phyloP scores from a whole-genome alignment of 73 alveolate genomes.

The Paramecium caudatum region DNA sequence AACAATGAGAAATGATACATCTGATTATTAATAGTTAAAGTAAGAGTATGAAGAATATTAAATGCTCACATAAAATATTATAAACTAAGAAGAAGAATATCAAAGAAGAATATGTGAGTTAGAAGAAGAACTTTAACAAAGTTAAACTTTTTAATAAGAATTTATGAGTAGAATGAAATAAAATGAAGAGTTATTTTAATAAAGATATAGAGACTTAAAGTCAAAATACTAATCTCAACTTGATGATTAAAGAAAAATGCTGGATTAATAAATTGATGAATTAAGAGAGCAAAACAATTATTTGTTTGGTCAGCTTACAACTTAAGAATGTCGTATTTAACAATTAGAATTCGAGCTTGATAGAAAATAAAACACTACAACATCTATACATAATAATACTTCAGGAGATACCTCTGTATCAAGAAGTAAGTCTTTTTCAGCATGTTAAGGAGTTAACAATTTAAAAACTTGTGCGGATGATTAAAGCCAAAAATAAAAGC shows the following conservation, averaged over 20 bases:
- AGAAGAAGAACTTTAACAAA: constrained; percentile 55
- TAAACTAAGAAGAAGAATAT: constrained; percentile 56
- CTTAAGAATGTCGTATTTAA: background rate
- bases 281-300: constrained; percentile 56
- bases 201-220: constrained; percentile 61
- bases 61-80: constrained; percentile 10
- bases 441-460: constrained; percentile 1
- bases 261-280: constrained; percentile 63
- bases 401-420: background rate
- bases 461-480: background rate
- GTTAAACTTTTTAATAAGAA: constrained; percentile 17
- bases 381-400: constrained; percentile 6
- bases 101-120: constrained; percentile 63
- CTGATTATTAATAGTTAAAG: constrained; percentile 41
- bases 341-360: constrained; percentile 24
- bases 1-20: constrained; percentile 45
- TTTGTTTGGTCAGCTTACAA: constrained; percentile 2
- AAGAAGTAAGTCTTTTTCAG: constrained; percentile 49
- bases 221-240: constrained; percentile 35
- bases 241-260: constrained; percentile 27
- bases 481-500: background rate
- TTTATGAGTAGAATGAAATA: constrained; percentile 44
- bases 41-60: constrained; percentile 66
- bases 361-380: background rate
- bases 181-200: constrained; percentile 36